Conservation (phyloP, 2,329 filamentous ascomycete genomes). For the Knoxdaviesia proteae region DNA sequence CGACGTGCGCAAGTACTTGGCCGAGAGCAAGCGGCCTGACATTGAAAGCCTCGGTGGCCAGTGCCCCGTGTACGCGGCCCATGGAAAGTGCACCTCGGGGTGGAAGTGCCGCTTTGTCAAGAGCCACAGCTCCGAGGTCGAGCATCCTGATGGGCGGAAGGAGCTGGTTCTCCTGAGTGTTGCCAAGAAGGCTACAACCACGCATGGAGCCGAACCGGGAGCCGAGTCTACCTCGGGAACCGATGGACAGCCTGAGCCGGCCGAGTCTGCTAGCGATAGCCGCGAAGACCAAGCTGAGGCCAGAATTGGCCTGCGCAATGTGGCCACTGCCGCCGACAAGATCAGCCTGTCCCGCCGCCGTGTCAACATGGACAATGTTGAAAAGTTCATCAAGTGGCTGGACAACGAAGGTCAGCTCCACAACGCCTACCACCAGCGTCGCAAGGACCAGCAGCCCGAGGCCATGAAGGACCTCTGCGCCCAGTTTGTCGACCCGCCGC, state of each 20-base stretch:
- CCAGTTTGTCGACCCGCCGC: constrained; percentile 64
- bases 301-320: constrained; percentile 52
- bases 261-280: constrained; percentile 15
- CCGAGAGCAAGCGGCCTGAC: constrained; percentile 50
- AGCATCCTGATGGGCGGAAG: constrained; percentile 57
- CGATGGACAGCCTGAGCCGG: constrained; percentile 6
- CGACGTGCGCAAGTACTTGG: constrained; percentile 67
- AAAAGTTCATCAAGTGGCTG: constrained; percentile 59
- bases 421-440: constrained; percentile 18
- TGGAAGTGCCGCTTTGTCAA: constrained; percentile 89
- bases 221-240: constrained; percentile 3
- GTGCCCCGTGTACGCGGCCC: constrained; percentile 62
- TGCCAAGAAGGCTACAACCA: constrained; percentile 20
- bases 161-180: constrained; percentile 47
- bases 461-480: constrained; percentile 53
- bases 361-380: constrained; percentile 48
- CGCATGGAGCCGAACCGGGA: no score
- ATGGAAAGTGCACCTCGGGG: constrained; percentile 60
- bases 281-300: constrained; percentile 24
- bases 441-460: constrained; percentile 20
- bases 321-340: constrained; percentile 49
- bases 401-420: constrained; percentile 34
- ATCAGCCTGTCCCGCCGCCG: constrained; percentile 55
- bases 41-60: constrained; percentile 57
- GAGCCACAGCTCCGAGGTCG: constrained; percentile 68